phyloP scores from a whole-genome alignment of 208 protist species.

The Balamuthia mandrillaris region DNA sequence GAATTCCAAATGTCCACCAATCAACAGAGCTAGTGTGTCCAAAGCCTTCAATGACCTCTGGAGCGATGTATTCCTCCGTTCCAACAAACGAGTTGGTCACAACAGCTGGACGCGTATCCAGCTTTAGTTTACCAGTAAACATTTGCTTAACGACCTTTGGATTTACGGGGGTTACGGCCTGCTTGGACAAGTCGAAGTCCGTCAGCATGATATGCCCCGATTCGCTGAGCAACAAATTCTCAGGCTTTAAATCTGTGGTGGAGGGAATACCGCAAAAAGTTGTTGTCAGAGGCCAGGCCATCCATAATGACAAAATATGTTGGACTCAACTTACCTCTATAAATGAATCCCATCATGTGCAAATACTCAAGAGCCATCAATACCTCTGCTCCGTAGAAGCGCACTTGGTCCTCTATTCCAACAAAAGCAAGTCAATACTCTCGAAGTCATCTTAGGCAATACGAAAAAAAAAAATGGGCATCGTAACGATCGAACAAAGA shows the following conservation, averaged over 20 bases:
- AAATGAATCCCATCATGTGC: conserved; percentile 86
- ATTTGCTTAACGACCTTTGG: conserved; percentile 20
- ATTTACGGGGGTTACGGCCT: not conserved
- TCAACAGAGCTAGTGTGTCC: conserved; percentile 55
- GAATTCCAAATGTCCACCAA: conserved; percentile 68
- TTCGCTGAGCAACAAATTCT: conserved; percentile 88
- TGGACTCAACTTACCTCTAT: conserved; percentile 71
- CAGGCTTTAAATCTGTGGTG: conserved; percentile 86
- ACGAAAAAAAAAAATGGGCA: too few species aligned
- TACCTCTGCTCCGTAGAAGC: conserved; percentile 86
- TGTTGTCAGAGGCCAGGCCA: not conserved
- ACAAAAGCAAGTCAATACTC: not conserved
- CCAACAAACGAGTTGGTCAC: conserved; percentile 66
- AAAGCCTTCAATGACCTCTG: conserved; percentile 57
- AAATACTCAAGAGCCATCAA: conserved; percentile 91
- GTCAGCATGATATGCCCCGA: conserved; percentile 89
- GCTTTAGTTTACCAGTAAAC: conserved; percentile 14
- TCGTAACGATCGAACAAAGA: too few species aligned
- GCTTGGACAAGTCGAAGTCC: conserved; percentile 90
- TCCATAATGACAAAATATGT: not conserved
- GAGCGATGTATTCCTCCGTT: conserved; percentile 67
- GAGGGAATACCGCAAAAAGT: not conserved
- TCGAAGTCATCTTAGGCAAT: not conserved
- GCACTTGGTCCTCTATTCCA: conserved; percentile 50
- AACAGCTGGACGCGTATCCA: conserved; percentile 22